These are phyloP conservation scores for Fusarium hainanense DNA, from an alignment of 2,329 filamentous ascomycete species.

Conservation along the genomic window DNA sequence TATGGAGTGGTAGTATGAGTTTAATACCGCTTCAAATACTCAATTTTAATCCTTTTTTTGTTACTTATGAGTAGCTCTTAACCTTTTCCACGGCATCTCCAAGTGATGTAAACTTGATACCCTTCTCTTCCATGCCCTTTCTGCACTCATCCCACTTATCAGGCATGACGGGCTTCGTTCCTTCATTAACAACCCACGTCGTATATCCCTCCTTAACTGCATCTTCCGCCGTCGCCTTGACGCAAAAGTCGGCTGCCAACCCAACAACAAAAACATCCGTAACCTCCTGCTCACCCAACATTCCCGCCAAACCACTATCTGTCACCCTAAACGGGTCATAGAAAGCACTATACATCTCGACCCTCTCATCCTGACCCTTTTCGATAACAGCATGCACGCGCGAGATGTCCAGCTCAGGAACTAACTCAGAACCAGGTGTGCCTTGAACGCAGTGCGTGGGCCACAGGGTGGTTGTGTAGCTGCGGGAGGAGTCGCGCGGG, in stretches of 20 bases:
- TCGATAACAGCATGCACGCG: slow-evolving; percentile 75
- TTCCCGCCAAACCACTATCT: slow-evolving; percentile 70
- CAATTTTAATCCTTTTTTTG: slow-evolving; percentile 36
- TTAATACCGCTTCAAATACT: slow-evolving; percentile 32
- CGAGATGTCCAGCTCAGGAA: slow-evolving; percentile 73
- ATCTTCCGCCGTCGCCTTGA: slow-evolving; percentile 83
- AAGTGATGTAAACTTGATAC: slow-evolving; percentile 70
- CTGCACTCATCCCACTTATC: slow-evolving; percentile 66
- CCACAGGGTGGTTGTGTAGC: slow-evolving; percentile 80
- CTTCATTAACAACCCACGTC: slow-evolving; percentile 82
- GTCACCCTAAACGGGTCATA: slow-evolving; percentile 78
- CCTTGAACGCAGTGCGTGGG: slow-evolving; percentile 87
- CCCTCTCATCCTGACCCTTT: slow-evolving; percentile 78
- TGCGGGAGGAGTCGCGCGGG: slow-evolving; percentile 70
- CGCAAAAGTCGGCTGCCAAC: slow-evolving; percentile 90
- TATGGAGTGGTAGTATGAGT: slow-evolving; percentile 27
- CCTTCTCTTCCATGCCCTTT: slow-evolving; percentile 64
- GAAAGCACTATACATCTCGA: slow-evolving; percentile 97
- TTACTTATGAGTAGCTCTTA: slow-evolving; percentile 21
- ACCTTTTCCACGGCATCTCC: slow-evolving; percentile 40
- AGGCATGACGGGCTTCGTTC: slow-evolving; percentile 76
- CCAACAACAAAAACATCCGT: slow-evolving; percentile 89
- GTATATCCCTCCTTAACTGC: slow-evolving; percentile 79
- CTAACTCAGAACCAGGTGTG: slow-evolving; percentile 76
- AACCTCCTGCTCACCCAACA: slow-evolving; percentile 67